Evolutionary conservation across 805 yeast species (phyloP).

Genomic region (Lipomyces sp.): DNA sequence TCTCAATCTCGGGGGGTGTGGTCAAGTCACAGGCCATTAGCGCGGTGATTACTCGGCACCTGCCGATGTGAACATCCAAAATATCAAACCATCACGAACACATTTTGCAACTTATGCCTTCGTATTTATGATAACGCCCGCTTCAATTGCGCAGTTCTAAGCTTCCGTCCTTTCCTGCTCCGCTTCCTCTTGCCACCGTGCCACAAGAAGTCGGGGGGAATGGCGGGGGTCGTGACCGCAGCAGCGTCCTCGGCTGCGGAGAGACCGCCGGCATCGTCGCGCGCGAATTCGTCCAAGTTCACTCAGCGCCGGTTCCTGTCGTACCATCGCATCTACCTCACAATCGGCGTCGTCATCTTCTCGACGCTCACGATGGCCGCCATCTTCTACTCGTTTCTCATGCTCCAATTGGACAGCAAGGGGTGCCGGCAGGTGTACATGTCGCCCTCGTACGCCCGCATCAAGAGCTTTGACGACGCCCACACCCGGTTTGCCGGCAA

Average conservation of each 20-base stretch:
- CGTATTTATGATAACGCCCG: too few relatives aligned
- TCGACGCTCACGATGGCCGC: slow-evolving; percentile 7
- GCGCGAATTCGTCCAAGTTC: background rate
- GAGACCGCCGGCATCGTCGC: background rate
- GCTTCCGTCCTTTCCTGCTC: too few relatives aligned
- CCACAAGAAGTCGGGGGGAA: slow-evolving; percentile 9
- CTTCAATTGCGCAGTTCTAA: too few relatives aligned
- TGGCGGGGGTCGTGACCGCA: slow-evolving; percentile 9
- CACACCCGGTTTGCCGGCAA: slow-evolving; percentile 72
- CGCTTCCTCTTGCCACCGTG: too few relatives aligned
- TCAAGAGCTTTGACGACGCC: slow-evolving; percentile 66
- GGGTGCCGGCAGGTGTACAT: slow-evolving; percentile 68
- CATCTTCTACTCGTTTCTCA: slow-evolving; percentile 16
- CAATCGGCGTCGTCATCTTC: slow-evolving; percentile 11
- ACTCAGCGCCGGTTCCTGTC: background rate
- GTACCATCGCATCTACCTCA: slow-evolving; percentile 10
- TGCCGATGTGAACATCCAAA: too few relatives aligned
- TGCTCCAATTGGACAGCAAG: slow-evolving; percentile 19
- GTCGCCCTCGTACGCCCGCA: slow-evolving; percentile 79
- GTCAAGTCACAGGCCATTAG: too few relatives aligned
- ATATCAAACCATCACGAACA: too few relatives aligned
- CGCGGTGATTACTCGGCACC: too few relatives aligned
- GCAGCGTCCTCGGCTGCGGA: background rate
- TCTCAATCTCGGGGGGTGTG: too few relatives aligned
- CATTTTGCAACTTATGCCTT: too few relatives aligned